Evolutionary conservation across 2,329 filamentous ascomycete genomes (phyloP).

Genomic region (Apiospora sp.): DNA sequence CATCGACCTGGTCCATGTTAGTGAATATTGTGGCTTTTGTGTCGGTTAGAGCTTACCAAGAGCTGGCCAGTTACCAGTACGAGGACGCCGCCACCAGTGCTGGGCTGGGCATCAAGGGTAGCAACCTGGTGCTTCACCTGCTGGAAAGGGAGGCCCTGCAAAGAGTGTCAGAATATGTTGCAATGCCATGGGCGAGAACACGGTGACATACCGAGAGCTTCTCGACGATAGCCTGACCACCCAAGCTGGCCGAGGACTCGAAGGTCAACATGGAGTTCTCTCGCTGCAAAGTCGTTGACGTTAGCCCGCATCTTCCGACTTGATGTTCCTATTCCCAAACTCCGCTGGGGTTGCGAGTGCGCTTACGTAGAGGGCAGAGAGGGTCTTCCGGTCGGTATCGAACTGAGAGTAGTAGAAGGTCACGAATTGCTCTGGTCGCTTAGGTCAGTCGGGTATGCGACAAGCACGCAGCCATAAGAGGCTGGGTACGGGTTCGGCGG

Average conservation of each 20-base stretch:
- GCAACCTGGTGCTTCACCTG: conserved; percentile 80
- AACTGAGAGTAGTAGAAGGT: conserved; percentile 91
- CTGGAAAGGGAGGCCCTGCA: conserved; percentile 36
- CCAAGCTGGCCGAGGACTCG: conserved; percentile 74
- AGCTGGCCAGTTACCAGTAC: conserved; percentile 90
- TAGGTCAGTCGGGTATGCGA: conserved; percentile 28
- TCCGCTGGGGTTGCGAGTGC: not conserved
- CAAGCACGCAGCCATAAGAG: not conserved
- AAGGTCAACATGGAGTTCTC: conserved; percentile 93
- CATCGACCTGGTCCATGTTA: conserved; percentile 71
- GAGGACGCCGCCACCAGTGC: conserved; percentile 74
- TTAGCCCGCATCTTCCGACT: conserved; percentile 18
- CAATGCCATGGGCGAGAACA: conserved; percentile 24
- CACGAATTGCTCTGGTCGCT: conserved; percentile 79
- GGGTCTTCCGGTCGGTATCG: conserved; percentile 71
- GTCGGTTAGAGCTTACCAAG: conserved; percentile 64
- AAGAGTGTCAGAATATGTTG: not conserved
- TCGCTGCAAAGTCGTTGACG: conserved; percentile 61
- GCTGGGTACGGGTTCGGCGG: conserved; percentile 8
- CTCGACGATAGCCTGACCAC: conserved; percentile 72
- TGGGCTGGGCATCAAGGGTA: conserved; percentile 86
- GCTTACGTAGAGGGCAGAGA: conserved; percentile 83
- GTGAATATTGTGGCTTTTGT: conserved; percentile 16
- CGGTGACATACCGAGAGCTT: conserved; percentile 76
- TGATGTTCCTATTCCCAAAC: not conserved